Evolutionary conservation across 2,329 filamentous ascomycete genomes (phyloP).

Genomic region (Alternaria sp.): DNA sequence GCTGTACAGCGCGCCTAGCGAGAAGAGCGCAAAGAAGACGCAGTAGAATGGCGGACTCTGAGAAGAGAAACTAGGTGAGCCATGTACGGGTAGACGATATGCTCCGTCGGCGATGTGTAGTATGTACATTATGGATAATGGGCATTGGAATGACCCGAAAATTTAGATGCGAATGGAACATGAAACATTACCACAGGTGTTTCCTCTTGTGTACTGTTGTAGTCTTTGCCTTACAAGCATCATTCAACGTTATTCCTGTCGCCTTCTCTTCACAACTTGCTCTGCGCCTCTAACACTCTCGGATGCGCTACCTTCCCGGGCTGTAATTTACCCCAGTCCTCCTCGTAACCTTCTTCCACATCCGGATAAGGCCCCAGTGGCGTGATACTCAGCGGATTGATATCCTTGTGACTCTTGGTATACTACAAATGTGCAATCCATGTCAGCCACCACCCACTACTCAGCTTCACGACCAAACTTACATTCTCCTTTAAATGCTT

Average conservation of each 20-base stretch:
- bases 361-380: slow-evolving; percentile 69
- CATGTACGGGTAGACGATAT: slow-evolving; percentile 11
- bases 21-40: slow-evolving; percentile 60
- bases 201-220: background rate
- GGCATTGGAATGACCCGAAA: slow-evolving; percentile 19
- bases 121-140: slow-evolving; percentile 26
- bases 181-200: background rate
- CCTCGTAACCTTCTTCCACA: slow-evolving; percentile 62
- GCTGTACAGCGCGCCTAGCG: slow-evolving; percentile 77
- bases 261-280: slow-evolving; percentile 29
- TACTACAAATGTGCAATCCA: slow-evolving; percentile 48
- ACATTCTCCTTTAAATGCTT: slow-evolving; percentile 73
- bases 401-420: slow-evolving; percentile 67
- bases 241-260: background rate
- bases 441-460: background rate
- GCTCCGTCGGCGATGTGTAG: slow-evolving; percentile 17
- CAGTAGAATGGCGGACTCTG: slow-evolving; percentile 42
- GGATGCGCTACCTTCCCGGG: slow-evolving; percentile 60
- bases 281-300: slow-evolving; percentile 40
- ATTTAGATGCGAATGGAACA: slow-evolving; percentile 12
- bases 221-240: background rate
- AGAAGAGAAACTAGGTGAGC: slow-evolving; percentile 1
- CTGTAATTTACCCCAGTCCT: slow-evolving; percentile 59
- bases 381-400: slow-evolving; percentile 71
- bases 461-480: slow-evolving; percentile 23